phyloP scores from a whole-genome alignment of 805 yeast species.

The Candida fluviatilis region DNA sequence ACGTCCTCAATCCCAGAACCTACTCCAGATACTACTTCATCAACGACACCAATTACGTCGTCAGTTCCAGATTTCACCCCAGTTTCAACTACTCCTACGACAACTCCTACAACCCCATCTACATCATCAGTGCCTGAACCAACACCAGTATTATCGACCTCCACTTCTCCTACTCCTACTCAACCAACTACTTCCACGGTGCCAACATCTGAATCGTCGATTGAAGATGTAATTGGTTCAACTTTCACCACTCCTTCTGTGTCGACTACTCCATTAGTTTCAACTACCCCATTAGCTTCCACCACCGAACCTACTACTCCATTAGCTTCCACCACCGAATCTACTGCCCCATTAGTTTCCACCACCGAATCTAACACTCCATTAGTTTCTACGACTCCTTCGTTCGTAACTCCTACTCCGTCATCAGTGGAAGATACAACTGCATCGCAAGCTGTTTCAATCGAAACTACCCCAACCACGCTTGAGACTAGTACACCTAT shows the following conservation, averaged over 20 bases:
- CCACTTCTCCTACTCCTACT: background rate
- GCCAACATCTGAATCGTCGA: background rate
- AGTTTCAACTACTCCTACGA: background rate
- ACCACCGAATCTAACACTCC: slow-evolving; percentile 2
- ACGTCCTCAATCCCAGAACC: background rate
- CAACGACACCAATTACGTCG: background rate
- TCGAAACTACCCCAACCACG: background rate
- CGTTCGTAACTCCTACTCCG: background rate
- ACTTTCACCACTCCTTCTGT: too few species aligned
- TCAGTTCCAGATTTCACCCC: background rate
- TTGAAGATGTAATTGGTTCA: too few species aligned
- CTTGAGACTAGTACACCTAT: slow-evolving; percentile 1
- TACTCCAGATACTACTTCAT: background rate
- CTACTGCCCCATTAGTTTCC: background rate
- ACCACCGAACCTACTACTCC: background rate
- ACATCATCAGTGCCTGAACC: too few species aligned
- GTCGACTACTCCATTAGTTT: too few species aligned
- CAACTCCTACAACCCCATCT: slow-evolving; percentile 1
- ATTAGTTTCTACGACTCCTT: background rate
- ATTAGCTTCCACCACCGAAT: too few species aligned
- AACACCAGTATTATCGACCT: too few species aligned
- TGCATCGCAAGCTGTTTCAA: too few species aligned
- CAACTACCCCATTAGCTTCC: background rate
- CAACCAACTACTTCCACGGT: background rate
- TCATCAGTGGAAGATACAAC: too few species aligned